These are phyloP conservation scores for Arthrinium puccinioides DNA, from an alignment of 2,329 filamentous ascomycete species.

Conservation along the genomic window DNA sequence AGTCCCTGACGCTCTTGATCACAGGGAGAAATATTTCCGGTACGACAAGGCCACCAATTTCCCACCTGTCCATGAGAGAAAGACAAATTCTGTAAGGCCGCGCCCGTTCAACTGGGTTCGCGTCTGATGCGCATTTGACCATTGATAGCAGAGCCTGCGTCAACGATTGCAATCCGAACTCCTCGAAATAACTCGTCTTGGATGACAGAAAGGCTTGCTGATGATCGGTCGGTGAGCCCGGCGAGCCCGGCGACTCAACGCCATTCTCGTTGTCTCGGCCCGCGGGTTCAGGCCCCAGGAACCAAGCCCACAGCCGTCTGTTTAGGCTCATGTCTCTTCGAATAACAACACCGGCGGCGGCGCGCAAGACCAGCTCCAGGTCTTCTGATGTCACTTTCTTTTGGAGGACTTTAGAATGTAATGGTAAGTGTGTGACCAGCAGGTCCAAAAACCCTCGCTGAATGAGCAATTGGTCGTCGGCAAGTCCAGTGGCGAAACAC, in stretches of 20 bases:
- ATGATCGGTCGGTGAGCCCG: slow-evolving; percentile 31
- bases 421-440: slow-evolving; percentile 80
- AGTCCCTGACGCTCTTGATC: slow-evolving; percentile 70
- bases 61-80: slow-evolving; percentile 97
- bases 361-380: slow-evolving; percentile 71
- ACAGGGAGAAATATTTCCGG: slow-evolving; percentile 84
- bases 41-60: slow-evolving; percentile 85
- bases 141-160: slow-evolving; percentile 69
- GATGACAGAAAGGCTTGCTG: slow-evolving; percentile 41
- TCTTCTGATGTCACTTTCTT: slow-evolving; percentile 65
- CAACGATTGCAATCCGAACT: slow-evolving; percentile 68
- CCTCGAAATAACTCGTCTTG: slow-evolving; percentile 75
- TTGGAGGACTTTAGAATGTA: slow-evolving; percentile 77
- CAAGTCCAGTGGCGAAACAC: slow-evolving; percentile 84
- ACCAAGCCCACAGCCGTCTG: slow-evolving; percentile 90
- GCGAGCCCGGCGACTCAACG: slow-evolving; percentile 35
- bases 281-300: slow-evolving; percentile 69
- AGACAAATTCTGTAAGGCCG: slow-evolving; percentile 86
- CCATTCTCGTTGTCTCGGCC: slow-evolving; percentile 39
- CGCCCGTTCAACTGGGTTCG: slow-evolving; percentile 60
- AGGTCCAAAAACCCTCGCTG: slow-evolving; percentile 92
- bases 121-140: slow-evolving; percentile 50
- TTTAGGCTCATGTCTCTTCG: slow-evolving; percentile 96
- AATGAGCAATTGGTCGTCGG: slow-evolving; percentile 81
- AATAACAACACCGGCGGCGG: slow-evolving; percentile 80